A percentile compares a stretch with the other conserved stretches of the same genome.
phyloP scores from a whole-genome alignment of 345 rosid genomes.

The Bruguiera gymnorhiza region DNA sequence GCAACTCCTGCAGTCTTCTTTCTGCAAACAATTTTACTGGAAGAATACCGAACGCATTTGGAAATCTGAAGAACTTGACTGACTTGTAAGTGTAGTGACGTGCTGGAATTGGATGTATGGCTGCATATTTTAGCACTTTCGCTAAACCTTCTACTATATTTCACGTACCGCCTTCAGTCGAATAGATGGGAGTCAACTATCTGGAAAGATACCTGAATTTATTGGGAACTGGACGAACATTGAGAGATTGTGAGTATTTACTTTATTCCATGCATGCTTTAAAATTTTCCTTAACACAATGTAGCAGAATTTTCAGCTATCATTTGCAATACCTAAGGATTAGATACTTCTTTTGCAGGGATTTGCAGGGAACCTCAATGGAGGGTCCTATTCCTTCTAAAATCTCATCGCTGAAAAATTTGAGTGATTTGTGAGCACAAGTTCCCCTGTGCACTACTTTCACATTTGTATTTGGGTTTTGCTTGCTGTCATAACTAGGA shows the following conservation, averaged over 20 bases:
- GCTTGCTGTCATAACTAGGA: background rate
- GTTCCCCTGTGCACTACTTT: background rate
- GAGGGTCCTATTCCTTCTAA: constrained; percentile 82
- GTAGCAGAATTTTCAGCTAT: no score
- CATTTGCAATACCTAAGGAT: background rate
- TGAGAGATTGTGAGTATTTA: constrained; percentile 49
- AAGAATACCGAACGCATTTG: constrained; percentile 63
- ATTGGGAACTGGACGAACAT: constrained; percentile 79
- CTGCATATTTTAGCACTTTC: constrained; percentile 2
- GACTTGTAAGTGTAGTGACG: constrained; percentile 57
- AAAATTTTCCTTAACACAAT: constrained; percentile 2
- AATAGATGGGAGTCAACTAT: constrained; percentile 67
- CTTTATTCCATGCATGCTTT: background rate
- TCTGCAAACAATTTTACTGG: constrained; percentile 76
- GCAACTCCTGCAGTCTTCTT: constrained; percentile 43
- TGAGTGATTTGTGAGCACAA: constrained; percentile 54
- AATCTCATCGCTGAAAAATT: constrained; percentile 48
- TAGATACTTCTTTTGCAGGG: constrained; percentile 32
- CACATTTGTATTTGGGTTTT: background rate
- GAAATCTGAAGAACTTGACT: constrained; percentile 54
- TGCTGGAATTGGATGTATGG: background rate
- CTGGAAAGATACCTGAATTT: constrained; percentile 74
- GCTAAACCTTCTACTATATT: background rate
- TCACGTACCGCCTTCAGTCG: constrained; percentile 40
- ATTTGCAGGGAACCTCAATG: constrained; percentile 81